Evolutionary conservation across 2,329 filamentous ascomycete genomes (phyloP).

Genomic region (Thermothelomyces thermophilus): DNA sequence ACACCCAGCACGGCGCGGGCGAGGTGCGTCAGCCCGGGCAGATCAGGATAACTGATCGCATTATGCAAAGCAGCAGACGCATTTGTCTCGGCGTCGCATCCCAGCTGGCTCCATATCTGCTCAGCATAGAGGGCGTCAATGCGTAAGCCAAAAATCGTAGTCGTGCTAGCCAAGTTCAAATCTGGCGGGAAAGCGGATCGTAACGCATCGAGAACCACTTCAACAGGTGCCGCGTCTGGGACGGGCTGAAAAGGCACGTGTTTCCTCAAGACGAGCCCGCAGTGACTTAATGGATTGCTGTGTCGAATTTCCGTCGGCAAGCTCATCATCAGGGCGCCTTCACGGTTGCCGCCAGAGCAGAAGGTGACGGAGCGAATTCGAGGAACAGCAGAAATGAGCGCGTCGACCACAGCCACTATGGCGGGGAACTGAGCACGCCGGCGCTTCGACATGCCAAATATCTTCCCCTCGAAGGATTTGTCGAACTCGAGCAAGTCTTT

Average conservation of each 20-base stretch:
- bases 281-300: conserved; percentile 51
- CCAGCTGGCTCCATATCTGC: conserved; percentile 47
- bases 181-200: conserved; percentile 37
- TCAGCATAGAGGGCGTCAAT: conserved; percentile 40
- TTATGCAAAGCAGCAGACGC: conserved; percentile 66
- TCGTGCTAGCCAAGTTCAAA: conserved; percentile 31
- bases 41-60: conserved; percentile 61
- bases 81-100: conserved; percentile 45
- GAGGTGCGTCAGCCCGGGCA: conserved; percentile 68
- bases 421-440: conserved; percentile 77
- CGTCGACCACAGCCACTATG: conserved; percentile 72
- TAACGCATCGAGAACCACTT: conserved; percentile 35
- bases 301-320: conserved; percentile 54
- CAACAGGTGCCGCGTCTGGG: conserved; percentile 26
- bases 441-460: conserved; percentile 74
- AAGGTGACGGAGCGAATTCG: conserved; percentile 69
- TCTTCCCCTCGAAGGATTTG: conserved; percentile 44
- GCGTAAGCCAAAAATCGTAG: conserved; percentile 38
- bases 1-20: conserved; percentile 65
- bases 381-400: conserved; percentile 63
- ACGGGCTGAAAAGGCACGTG: background rate
- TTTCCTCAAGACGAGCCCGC: background rate
- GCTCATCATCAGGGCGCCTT: conserved; percentile 71
- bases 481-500: conserved; percentile 47
- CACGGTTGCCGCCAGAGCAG: conserved; percentile 76